A percentile compares a stretch with the other conserved stretches of the same genome.
Conservation (phyloP, 306 rosid species). For the Oemleria cerasiformis region DNA sequence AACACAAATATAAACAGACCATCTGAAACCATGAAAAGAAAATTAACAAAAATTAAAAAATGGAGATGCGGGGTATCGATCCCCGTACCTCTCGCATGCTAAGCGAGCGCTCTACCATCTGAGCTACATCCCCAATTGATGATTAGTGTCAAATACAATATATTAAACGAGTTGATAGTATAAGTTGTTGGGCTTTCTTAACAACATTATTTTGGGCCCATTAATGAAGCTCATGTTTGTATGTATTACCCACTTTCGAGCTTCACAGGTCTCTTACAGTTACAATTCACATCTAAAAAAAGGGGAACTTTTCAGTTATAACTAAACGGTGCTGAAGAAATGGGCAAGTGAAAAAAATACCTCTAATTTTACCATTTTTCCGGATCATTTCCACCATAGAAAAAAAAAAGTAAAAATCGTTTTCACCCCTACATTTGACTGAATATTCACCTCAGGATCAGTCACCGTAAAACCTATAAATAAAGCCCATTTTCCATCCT, state of each 20-base stretch:
- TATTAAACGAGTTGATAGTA: accelerated
- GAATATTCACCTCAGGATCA: background rate
- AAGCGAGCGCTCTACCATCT: constrained; percentile 99
- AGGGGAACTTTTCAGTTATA: background rate
- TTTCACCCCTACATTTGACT: background rate
- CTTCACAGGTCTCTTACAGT: background rate
- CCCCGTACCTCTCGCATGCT: constrained; percentile 96
- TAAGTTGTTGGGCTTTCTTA: background rate
- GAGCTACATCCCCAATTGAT: constrained; percentile 73
- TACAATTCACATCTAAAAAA: background rate
- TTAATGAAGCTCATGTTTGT: background rate
- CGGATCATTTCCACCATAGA: background rate
- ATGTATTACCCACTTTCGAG: background rate
- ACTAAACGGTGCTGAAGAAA: background rate
- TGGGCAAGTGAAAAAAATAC: background rate
- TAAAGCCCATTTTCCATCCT: background rate
- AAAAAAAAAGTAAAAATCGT: background rate
- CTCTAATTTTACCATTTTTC: background rate
- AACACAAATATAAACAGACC: too few relatives aligned
- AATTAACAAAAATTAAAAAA: background rate
- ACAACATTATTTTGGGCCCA: background rate
- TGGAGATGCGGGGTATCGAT: constrained; percentile 98
- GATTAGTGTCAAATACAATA: accelerated
- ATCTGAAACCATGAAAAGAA: too few relatives aligned
- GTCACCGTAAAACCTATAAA: constrained; percentile 3